phyloP scores from a whole-genome alignment of 805 yeast genomes.

The Candida sithepensis region DNA sequence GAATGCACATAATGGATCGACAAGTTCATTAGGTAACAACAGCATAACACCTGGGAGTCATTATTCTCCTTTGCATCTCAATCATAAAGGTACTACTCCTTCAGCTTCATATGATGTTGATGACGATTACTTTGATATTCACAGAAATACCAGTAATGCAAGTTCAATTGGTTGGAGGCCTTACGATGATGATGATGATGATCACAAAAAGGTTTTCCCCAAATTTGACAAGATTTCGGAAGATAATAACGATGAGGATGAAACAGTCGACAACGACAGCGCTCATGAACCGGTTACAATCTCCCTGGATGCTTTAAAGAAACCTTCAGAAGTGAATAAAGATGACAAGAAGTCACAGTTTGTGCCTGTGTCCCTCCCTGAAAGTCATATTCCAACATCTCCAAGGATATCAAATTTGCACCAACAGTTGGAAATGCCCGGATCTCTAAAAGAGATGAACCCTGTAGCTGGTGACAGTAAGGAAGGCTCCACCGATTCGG shows the following conservation, averaged over 20 bases:
- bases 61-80: background rate
- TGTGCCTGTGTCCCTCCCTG: too few species aligned
- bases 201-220: background rate
- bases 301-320: background rate
- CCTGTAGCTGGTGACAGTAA: too few species aligned
- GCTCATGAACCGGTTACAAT: background rate
- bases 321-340: too few species aligned
- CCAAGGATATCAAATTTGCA: background rate
- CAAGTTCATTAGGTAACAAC: background rate
- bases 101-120: background rate
- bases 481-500: background rate
- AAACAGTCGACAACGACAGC: background rate
- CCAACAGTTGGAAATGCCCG: background rate
- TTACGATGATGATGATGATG: slow-evolving; percentile 3
- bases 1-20: background rate
- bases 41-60: background rate
- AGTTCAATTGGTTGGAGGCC: slow-evolving; percentile 9
- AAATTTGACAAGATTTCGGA: background rate
- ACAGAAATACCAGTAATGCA: slow-evolving; percentile 5
- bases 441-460: too few species aligned
- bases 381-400: background rate
- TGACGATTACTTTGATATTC: slow-evolving; percentile 5
- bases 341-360: too few species aligned
- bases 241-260: background rate
- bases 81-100: background rate